Conservation (phyloP, 176 grass and related monocot genomes). For the Chrysopogon serrulatus region DNA sequence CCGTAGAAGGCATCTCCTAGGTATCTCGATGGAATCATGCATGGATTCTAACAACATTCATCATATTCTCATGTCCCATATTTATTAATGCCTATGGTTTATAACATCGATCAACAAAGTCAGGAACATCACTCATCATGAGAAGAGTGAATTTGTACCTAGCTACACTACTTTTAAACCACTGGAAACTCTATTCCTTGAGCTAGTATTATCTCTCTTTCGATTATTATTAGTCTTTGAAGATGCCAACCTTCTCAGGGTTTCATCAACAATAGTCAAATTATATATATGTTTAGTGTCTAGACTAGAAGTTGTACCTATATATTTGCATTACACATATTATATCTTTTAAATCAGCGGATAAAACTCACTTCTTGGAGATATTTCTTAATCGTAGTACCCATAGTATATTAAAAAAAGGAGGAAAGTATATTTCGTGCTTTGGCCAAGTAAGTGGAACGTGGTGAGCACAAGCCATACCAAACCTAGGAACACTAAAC, state of each 20-base stretch:
- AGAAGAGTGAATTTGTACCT: neutral
- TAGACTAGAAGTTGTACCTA: neutral
- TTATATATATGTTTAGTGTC: neutral
- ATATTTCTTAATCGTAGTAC: neutral
- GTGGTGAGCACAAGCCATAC: slow-evolving; percentile 16
- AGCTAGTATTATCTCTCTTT: neutral
- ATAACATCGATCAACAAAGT: too few species aligned
- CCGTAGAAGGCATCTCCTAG: neutral
- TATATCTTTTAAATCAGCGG: neutral
- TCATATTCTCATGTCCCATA: neutral
- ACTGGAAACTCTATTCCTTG: too few species aligned
- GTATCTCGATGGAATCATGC: neutral
- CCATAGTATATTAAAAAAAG: neutral
- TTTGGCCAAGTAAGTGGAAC: neutral
- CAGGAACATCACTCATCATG: neutral
- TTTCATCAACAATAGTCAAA: neutral
- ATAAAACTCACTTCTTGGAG: neutral
- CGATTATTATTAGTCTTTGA: neutral
- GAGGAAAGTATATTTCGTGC: too few species aligned
- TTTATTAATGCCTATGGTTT: neutral
- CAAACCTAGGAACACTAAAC: neutral
- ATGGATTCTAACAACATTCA: neutral
- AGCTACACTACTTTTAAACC: neutral
- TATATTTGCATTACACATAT: neutral
- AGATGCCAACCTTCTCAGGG: neutral